Evolutionary conservation across 495 filamentous ascomycete genomes (phyloP), one percentile per base, ranked within the genome.

Genomic region (Hyaloscypha bicolor): DNA sequence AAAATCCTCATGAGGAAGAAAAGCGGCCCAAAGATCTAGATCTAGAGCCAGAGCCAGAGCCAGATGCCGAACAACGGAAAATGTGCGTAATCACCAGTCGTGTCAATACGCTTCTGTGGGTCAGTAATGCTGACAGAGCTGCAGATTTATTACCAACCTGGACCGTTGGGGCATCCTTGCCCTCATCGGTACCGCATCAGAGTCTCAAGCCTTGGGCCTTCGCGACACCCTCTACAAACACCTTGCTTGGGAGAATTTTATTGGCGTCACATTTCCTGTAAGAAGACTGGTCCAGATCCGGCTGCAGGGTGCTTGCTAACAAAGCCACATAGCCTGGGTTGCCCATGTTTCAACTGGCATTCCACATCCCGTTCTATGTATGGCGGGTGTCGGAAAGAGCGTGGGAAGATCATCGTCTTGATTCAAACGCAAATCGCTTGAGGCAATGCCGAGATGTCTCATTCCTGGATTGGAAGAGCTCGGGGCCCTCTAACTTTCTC

Each of bases 151-250:
- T 55, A 64, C 62, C 52, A 32, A 56, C 62, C 16, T 64, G 19
- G 62, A 64, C 51, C 62, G 62, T 55, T 64, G 62, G 62, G 31
- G 45, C 48, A 64, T 64, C 31, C 30, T 16, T 33, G 62, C 62
- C 5, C 62, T 64, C 29, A 55, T 64, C 4, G 48, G n/a, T 9
- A 64, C 62, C 8, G 62, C 62, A 35, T 55, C 62, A 19, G 48
- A 35, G 35, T 32, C 12, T 22, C 62, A 64, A 55, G 48, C 48
- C 62, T 31, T 37, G 11, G 62, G 48, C 62, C 62, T 64, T 37
- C 45, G 45, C 29, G 62, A 64, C 29, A 16, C 52, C 33, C 32
- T 64, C 21, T 64, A 64, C 48, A 64, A 55, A 9, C 62, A 64
- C 31, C 62, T 64, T 35, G 33, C 45, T 31, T 64, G 53, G 32